phyloP scores from a whole-genome alignment of 176 grass and related monocot genomes.

The Alloteropsis semialata region DNA sequence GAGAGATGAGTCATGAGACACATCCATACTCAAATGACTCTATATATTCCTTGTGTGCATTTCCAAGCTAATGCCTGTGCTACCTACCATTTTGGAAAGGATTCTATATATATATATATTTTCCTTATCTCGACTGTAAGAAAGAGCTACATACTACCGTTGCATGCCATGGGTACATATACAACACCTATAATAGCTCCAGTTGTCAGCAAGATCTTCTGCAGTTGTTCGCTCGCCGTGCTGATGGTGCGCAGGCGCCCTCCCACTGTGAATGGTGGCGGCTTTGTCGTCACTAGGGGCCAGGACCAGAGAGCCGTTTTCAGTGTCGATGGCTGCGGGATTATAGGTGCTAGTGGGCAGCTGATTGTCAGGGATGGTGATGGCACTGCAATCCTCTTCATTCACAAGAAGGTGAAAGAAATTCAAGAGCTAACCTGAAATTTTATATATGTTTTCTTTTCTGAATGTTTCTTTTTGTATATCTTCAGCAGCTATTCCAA shows the following conservation, averaged over 20 bases:
- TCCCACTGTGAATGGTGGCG: conserved; percentile 59
- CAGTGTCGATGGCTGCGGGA: conserved; percentile 77
- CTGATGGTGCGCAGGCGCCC: conserved; percentile 77
- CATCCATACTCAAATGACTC: conserved; percentile 47
- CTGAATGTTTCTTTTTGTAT: background rate
- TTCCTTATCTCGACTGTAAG: conserved; percentile 9
- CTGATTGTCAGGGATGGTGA: conserved; percentile 65
- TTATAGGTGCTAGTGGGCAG: conserved; percentile 64
- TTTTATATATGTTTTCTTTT: background rate
- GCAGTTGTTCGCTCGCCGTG: conserved; percentile 39
- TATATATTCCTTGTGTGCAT: conserved; percentile 41
- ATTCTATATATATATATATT: background rate
- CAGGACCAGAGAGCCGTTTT: conserved; percentile 52
- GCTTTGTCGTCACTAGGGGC: conserved; percentile 69
- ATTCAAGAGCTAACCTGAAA: background rate
- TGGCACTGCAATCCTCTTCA: conserved; percentile 63
- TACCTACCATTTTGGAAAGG: background rate
- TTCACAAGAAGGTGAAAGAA: conserved; percentile 64
- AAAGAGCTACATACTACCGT: background rate
- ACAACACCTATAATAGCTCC: conserved; percentile 35
- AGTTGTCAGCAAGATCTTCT: conserved; percentile 87
- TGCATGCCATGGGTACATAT: conserved; percentile 48
- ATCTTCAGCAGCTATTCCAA: too few relatives aligned
- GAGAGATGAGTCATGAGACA: conserved; percentile 29
- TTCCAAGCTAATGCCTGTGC: background rate